A percentile compares a stretch with the other conserved stretches of the same genome.
These are phyloP conservation scores for Podospora didyma DNA, from an alignment of 495 filamentous ascomycete species.

Conservation along the genomic window DNA sequence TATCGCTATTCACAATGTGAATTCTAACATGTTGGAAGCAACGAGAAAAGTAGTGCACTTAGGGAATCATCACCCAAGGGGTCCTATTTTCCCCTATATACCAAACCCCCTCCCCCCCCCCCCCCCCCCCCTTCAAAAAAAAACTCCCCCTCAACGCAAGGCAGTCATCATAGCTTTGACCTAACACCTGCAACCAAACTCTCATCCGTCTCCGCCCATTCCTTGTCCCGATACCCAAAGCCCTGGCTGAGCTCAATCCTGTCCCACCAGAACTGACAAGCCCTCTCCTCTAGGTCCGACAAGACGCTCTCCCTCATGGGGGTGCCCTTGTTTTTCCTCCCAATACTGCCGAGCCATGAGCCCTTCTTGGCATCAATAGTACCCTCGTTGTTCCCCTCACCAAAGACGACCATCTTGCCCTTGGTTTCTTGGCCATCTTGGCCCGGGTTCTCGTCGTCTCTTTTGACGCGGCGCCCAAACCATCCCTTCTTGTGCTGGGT, in stretches of 20 bases:
- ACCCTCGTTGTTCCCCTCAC: conserved; percentile 57
- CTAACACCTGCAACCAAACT: no score
- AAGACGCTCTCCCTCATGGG: conserved; percentile 38
- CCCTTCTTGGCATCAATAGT: neutral
- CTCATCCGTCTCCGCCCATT: neutral
- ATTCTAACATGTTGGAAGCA: no score
- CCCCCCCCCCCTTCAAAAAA: no score
- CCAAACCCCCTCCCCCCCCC: no score
- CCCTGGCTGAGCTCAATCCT: conserved; percentile 41
- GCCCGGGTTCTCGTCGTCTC: conserved; percentile 23
- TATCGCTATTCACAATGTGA: no score
- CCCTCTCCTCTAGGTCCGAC: conserved; percentile 42
- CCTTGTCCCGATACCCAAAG: neutral
- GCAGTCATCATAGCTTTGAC: no score
- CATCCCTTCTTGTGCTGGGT: neutral
- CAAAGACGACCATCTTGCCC: conserved; percentile 49
- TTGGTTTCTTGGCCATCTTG: conserved; percentile 2
- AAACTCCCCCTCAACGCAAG: no score
- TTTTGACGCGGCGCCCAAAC: neutral
- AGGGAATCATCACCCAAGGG: no score
- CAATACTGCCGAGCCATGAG: conserved; percentile 27
- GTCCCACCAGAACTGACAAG: conserved; percentile 58
- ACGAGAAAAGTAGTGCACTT: no score
- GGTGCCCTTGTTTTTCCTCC: conserved; percentile 34
- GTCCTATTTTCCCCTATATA: no score